These are phyloP conservation scores for Saccharum hybrid DNA, from an alignment of 202 grass and related monocot species.

Conservation along the genomic window DNA sequence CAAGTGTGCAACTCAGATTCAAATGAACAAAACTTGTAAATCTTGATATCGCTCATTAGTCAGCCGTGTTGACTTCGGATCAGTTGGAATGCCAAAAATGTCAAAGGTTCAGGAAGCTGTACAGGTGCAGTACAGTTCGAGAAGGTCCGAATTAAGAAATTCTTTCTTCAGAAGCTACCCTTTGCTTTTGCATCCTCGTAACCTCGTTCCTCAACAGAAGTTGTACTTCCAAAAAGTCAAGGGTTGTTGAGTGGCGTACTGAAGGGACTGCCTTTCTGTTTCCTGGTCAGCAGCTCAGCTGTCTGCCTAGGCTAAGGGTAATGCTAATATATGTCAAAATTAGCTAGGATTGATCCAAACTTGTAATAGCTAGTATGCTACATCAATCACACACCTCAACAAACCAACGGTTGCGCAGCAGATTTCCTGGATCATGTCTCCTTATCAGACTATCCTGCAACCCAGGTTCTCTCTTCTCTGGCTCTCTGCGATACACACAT, in stretches of 20 bases:
- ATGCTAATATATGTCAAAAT: too few relatives aligned
- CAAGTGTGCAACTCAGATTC: too few relatives aligned
- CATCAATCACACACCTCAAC: too few relatives aligned
- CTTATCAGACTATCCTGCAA: not conserved
- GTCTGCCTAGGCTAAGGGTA: too few relatives aligned
- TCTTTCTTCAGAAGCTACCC: not conserved
- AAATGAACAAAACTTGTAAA: too few relatives aligned
- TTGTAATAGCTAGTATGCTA: too few relatives aligned
- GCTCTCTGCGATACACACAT: not conserved
- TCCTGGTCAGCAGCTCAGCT: not conserved
- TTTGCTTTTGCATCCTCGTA: slow-evolving; percentile 11
- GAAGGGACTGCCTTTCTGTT: not conserved
- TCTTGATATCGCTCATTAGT: too few relatives aligned
- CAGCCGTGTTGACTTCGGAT: too few relatives aligned
- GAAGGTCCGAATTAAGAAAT: too few relatives aligned
- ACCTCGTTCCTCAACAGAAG: not conserved
- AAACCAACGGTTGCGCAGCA: not conserved
- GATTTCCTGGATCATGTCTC: not conserved
- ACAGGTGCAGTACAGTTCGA: too few relatives aligned
- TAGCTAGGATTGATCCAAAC: not conserved
- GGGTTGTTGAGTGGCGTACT: slow-evolving; percentile 13
- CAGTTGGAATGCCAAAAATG: too few relatives aligned
- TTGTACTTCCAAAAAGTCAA: slow-evolving; percentile 5
- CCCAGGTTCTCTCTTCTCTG: not conserved
- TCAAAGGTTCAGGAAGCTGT: too few relatives aligned